Evolutionary conservation across 805 yeast species (phyloP), one percentile per base, ranked within the genome.

Genomic region (Candida endomychidarum): DNA sequence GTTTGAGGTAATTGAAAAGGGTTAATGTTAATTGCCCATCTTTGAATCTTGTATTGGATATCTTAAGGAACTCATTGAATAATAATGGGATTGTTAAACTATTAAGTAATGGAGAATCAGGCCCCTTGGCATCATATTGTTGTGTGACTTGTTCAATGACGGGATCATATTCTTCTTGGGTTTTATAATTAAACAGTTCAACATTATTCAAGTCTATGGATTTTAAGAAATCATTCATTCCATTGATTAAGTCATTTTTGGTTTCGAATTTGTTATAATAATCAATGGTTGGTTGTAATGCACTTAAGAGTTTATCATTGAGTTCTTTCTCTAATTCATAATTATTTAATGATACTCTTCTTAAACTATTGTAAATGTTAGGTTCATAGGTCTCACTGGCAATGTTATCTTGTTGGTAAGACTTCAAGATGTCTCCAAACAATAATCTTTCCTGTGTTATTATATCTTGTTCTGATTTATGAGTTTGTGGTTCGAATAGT

Each of bases 21-120:
- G 67, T 51, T 33, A 65, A 45, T 1, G 70, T 62, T 44, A 65
- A 49, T 32, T 57, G 60, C 1, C 72, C 73, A 40, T 66, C 67
- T 33, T 57, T 46, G 40, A 54, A 54, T 41, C 58, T 54, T 32
- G 50, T 50, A 20, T 52, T 44, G 11, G 58, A 41, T 5, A 48
- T 43, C 24, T 59, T 50, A 12, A 69, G 38, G 26, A 61, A 46
- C 15, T 54, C 50, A 46, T 69, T 69, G 51, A 67, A 57, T 3
- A 69, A 35, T 12, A 58, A 46, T 1, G 75, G 72, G 38, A 67
- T 46, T 0, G 74, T 64, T 22, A 58, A 49, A 9, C 50, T 60
- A 36, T 67, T 66, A 28, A 65, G 42, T 1, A 45, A 34, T 2
- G 72, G 72, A 1, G 41, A 34, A 1, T 30, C 17, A 8, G 39